Base-by-base conservation (phyloP, 1,139 yeast species). In the Zygosaccharomyces pseudobailii region DNA sequence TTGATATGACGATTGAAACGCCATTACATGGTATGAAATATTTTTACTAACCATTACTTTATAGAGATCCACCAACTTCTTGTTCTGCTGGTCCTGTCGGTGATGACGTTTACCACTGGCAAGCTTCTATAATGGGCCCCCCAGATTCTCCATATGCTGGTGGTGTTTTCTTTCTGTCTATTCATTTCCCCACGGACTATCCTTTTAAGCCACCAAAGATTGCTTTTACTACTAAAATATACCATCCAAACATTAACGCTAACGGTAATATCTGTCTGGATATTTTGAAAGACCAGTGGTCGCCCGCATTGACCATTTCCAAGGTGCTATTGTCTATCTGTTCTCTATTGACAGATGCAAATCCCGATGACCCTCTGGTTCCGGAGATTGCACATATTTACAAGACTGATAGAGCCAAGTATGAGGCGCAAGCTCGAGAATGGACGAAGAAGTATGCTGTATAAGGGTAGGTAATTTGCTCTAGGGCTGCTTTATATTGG, bases 31-130 rank as follows among this genome's bases (percentile, higher is more conserved):
- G 17, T 13, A 13, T 13, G 17, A 13, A 13, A 13, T 13, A 13
- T 9, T 36, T 27, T 17, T 37, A 37, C 40, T 41, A 28, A 19
- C 32, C 33, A 13, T 9, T 22, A 22, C 27, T 17, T 32, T 28
- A 35, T 56, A 87, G 96, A 79, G 99, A 92, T 70, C 99, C 98
- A 56, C 98, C 98, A 65, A 87, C 97, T 51, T 89, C 97, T 43
- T 94, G 98, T 73, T 89, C 97, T 36, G 98, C 98, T 8, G 99
- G 98, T 44, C 99, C 99, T 62, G 95, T 88, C 44, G 97, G 97
- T 48, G 97, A 92, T 64, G 96, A 88, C 67, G 76, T 88, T 67
- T 88, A 84, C 74, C 95, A 87, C 76, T 88, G 96, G 96, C 96
- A 88, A 72, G 96, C 96, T 42, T 87, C 96, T 49, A 88, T 88